Evolutionary conservation across 2,329 filamentous ascomycete species (phyloP).

Genomic region (Mycogone perniciosa): DNA sequence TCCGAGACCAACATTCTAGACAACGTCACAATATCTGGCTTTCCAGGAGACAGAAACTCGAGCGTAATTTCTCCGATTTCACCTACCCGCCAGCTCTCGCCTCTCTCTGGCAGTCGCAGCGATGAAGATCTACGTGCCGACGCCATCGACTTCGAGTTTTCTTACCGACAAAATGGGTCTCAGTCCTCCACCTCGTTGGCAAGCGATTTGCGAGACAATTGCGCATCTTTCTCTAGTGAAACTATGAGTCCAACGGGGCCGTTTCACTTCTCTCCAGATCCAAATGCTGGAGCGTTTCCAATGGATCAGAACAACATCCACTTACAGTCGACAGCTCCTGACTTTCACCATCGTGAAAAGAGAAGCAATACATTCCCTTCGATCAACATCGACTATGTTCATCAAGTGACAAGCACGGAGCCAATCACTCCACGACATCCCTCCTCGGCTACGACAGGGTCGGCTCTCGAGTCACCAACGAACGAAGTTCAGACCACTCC

Average conservation of each 20-base stretch:
- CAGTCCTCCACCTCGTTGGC: conserved; percentile 29
- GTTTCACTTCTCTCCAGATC: conserved; percentile 70
- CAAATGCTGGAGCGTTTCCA: conserved; percentile 59
- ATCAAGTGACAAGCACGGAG: conserved; percentile 34
- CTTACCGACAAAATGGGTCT: conserved; percentile 28
- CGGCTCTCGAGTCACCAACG: conserved; percentile 46
- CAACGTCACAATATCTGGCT: conserved; percentile 47
- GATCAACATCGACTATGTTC: conserved; percentile 55
- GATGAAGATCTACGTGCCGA: conserved; percentile 57
- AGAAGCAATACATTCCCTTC: conserved; percentile 83
- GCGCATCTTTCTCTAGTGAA: conserved; percentile 59
- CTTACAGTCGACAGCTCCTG: conserved; percentile 32
- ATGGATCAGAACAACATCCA: conserved; percentile 34
- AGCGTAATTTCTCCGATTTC: conserved; percentile 65
- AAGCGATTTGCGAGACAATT: conserved; percentile 24
- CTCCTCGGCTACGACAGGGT: conserved; percentile 42
- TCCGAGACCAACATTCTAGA: conserved; percentile 68
- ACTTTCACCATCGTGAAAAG: conserved; percentile 60
- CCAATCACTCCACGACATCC: conserved; percentile 46
- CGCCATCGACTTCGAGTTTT: conserved; percentile 27
- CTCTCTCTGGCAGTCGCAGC: conserved; percentile 62
- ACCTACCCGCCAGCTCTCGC: conserved; percentile 59
- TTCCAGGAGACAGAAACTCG: conserved; percentile 37
- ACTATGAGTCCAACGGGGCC: conserved; percentile 69
- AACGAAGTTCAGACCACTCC: conserved; percentile 38